Conservation (phyloP, 2,329 filamentous ascomycete genomes). For the Stemphylium beticola region DNA sequence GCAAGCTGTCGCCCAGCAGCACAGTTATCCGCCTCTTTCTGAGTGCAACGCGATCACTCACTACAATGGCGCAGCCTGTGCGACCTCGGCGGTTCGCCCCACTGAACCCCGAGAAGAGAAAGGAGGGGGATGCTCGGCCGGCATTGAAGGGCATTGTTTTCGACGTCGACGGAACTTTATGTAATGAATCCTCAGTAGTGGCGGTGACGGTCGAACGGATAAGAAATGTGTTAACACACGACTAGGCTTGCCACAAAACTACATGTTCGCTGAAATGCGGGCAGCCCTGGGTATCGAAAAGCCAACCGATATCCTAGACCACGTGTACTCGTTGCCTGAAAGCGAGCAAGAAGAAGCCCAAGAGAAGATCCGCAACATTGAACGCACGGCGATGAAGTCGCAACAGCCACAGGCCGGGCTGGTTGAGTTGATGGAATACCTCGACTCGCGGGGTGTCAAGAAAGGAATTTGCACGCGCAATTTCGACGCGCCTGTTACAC, state of each 20-base stretch:
- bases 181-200: slow-evolving; percentile 58
- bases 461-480: slow-evolving; percentile 95
- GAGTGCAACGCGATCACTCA: slow-evolving; percentile 6
- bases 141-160: slow-evolving; percentile 71
- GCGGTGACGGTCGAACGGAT: not conserved
- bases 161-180: slow-evolving; percentile 94
- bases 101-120: slow-evolving; percentile 46
- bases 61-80: slow-evolving; percentile 23
- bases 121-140: slow-evolving; percentile 47
- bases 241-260: slow-evolving; percentile 84
- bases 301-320: slow-evolving; percentile 81
- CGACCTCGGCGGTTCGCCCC: slow-evolving; percentile 59
- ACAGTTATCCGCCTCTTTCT: not conserved
- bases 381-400: slow-evolving; percentile 77
- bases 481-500: slow-evolving; percentile 76
- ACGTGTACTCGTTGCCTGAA: slow-evolving; percentile 77
- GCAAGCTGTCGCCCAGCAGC: not conserved
- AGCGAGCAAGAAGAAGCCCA: slow-evolving; percentile 68
- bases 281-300: slow-evolving; percentile 73
- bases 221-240: slow-evolving; percentile 7
- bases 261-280: slow-evolving; percentile 94
- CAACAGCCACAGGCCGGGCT: slow-evolving; percentile 87
- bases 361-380: slow-evolving; percentile 77
- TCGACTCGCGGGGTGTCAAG: slow-evolving; percentile 69
- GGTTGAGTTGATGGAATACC: slow-evolving; percentile 77